These are phyloP conservation scores for Tolypocladium guangdongense DNA, from an alignment of 2,329 filamentous ascomycete genomes.

Conservation along the genomic window DNA sequence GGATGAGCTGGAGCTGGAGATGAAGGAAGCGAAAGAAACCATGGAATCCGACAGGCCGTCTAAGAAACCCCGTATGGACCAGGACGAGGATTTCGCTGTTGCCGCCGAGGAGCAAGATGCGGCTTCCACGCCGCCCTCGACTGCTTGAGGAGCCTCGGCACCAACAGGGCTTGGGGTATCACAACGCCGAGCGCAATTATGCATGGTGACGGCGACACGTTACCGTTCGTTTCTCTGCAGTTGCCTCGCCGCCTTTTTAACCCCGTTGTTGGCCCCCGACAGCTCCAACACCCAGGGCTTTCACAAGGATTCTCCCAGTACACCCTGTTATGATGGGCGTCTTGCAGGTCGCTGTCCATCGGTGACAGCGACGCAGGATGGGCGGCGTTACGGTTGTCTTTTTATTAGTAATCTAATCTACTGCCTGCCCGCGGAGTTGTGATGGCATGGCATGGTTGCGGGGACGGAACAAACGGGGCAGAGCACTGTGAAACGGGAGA, in stretches of 20 bases:
- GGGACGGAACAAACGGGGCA: background rate
- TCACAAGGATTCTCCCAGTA: background rate
- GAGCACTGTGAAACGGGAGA: slow-evolving; percentile 1
- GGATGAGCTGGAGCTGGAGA: slow-evolving; percentile 62
- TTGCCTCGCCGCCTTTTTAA: background rate
- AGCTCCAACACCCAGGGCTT: background rate
- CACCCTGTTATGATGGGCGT: background rate
- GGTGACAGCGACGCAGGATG: background rate
- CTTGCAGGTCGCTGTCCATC: background rate
- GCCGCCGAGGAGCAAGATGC: background rate
- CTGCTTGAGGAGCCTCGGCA: background rate
- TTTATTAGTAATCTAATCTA: background rate
- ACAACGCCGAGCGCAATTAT: background rate
- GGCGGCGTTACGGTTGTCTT: background rate
- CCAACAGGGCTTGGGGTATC: background rate
- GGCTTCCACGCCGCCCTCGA: background rate
- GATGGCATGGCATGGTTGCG: background rate
- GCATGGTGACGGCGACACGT: background rate
- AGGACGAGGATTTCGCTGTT: background rate
- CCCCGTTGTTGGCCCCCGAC: background rate
- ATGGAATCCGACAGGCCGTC: slow-evolving; percentile 6
- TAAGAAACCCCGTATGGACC: slow-evolving; percentile 7
- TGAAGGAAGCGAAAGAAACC: slow-evolving; percentile 21
- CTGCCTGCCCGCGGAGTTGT: background rate
- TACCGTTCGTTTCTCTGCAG: background rate